Evolutionary conservation across 108 stramenopile species (phyloP).

Genomic region (Parietichytrium sp.): DNA sequence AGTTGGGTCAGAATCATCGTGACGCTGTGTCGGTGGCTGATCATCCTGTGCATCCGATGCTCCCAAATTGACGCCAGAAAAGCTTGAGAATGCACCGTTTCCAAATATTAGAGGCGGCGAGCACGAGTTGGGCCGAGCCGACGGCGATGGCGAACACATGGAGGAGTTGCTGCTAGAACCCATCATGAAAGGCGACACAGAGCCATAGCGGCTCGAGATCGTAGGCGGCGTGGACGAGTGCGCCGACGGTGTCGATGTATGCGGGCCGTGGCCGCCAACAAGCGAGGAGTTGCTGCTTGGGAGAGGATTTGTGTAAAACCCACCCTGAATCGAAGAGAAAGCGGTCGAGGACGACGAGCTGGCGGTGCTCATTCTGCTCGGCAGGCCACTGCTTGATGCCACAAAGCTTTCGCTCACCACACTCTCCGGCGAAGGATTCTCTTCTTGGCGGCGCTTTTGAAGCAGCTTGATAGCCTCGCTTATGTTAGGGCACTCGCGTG

Average conservation of each 20-base stretch:
- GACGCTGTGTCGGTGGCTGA: not conserved
- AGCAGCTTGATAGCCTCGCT: not conserved
- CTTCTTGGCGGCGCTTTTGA: conserved; percentile 19
- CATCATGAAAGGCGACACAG: not conserved
- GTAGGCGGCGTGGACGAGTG: not conserved
- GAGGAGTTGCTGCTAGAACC: not conserved
- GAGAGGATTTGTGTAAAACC: too few species aligned
- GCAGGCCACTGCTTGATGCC: not conserved
- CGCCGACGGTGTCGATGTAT: not conserved
- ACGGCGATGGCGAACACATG: not conserved
- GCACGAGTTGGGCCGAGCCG: not conserved
- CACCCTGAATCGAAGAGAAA: too few species aligned
- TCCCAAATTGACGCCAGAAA: not conserved
- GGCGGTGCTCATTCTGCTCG: not conserved
- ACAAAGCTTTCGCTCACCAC: not conserved
- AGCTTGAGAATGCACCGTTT: not conserved
- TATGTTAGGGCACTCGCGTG: conserved; percentile 24
- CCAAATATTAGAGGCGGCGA: conserved; percentile 25
- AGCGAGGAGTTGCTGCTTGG: too few species aligned
- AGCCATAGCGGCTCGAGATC: not conserved
- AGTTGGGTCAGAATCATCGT: not conserved
- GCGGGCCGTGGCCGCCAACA: not conserved
- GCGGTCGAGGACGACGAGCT: not conserved
- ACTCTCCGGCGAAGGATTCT: not conserved
- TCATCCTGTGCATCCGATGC: not conserved